These are phyloP conservation scores for Suillus alpinus DNA, from an alignment of 768 basidiomycete genomes.

Conservation along the genomic window DNA sequence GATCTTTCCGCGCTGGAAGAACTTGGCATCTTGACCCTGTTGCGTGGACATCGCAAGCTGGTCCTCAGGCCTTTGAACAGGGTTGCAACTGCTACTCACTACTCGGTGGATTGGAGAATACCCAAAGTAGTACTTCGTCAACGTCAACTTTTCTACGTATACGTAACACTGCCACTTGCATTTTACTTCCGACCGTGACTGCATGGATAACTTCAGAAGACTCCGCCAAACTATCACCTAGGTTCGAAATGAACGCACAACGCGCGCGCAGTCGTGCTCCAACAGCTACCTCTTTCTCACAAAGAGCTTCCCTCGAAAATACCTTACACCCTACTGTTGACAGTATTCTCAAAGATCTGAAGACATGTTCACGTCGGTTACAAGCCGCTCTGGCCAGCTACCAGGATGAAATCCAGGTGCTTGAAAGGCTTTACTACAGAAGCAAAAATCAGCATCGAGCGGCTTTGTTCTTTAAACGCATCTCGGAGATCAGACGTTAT, in stretches of 20 bases:
- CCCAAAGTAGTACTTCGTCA: neutral
- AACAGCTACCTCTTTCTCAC: slow-evolving; percentile 11
- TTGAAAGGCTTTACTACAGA: slow-evolving; percentile 74
- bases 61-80: neutral
- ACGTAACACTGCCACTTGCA: slow-evolving; percentile 11
- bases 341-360: slow-evolving; percentile 58
- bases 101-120: neutral
- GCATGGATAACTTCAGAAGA: neutral
- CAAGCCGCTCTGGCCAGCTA: slow-evolving; percentile 36
- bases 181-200: neutral
- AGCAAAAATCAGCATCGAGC: slow-evolving; percentile 63
- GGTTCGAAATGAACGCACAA: slow-evolving; percentile 8
- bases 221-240: neutral
- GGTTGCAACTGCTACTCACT: neutral
- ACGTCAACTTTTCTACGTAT: neutral
- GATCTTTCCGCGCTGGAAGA: slow-evolving; percentile 90
- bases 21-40: slow-evolving; percentile 85
- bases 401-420: slow-evolving; percentile 51
- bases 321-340: slow-evolving; percentile 45
- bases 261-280: slow-evolving; percentile 7
- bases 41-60: slow-evolving; percentile 40
- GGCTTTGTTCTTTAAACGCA: slow-evolving; percentile 64
- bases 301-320: slow-evolving; percentile 18
- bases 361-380: slow-evolving; percentile 50
- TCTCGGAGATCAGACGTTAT: slow-evolving; percentile 59